Evolutionary conservation across 2,329 filamentous ascomycete species (phyloP), one percentile per base, ranked within the genome.

Genomic region (Lachnellula occidentalis): DNA sequence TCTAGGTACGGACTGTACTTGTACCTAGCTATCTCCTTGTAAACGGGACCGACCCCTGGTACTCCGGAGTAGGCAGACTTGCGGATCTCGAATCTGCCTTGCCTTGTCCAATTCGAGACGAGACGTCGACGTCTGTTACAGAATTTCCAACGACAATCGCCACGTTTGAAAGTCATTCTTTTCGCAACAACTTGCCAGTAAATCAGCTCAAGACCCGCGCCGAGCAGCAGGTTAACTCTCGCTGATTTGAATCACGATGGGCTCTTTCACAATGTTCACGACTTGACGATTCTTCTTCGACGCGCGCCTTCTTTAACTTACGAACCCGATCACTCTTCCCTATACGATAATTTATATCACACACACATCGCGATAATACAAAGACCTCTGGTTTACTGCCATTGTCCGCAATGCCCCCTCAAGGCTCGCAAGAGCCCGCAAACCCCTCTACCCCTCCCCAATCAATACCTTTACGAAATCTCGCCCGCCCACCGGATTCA

Each of bases 401-500:
- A 63, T 58, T 54, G 47, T 53, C 53, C 61, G 68, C 55, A 54
- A 79, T 77, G 76, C 73, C 76, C 72, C 75, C 75, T 63, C 72
- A 74, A 66, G 74, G 75, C 62, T 70, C 74, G 49, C 71, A 75
- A 55, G 71, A 74, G 55, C 56, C 59, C 34, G 50, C 58, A 58
- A 72, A 74, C 61, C 71, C 73, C 58, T 74, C 78, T 27, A 71
- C 73, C 45, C 68, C 71, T 55, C 74, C 76, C 56, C 79, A 80
- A 65, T 85, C 86, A 58, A 92, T 94, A 72, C 87, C 87, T 56
- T 75, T 92, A 55, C 85, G 85, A 70, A 81, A 86, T 63, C 74
- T 88, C 24, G 56, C 63, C 61, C 70, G 63, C 12, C 67, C 67
- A 48, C 65, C 68, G n/a, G 67, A 68, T 57, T 61, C 62, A 14